Conservation (phyloP, 108 stramenopile genomes). For the Skeletonema grethae region DNA sequence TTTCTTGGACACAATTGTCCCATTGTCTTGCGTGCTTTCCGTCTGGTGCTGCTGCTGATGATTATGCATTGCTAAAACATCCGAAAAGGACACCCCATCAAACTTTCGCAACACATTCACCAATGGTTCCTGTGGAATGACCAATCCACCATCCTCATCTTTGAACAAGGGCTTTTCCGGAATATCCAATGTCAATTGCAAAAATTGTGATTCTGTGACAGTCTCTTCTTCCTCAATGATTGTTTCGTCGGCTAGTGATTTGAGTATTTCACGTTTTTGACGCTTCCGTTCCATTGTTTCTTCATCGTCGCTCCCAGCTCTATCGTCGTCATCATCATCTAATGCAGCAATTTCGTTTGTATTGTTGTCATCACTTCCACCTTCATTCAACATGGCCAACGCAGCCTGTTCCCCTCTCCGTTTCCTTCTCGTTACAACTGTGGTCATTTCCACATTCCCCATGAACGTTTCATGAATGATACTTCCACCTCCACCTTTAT, state of each 20-base stretch:
- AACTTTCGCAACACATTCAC: constrained; percentile 92
- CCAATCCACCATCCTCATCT: constrained; percentile 92
- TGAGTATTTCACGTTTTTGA: constrained; percentile 24
- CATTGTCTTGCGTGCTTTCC: constrained; percentile 15
- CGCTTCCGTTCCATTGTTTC: constrained; percentile 34
- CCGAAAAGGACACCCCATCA: constrained; percentile 88
- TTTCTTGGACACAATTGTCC: constrained; percentile 57
- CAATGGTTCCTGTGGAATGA: constrained; percentile 98
- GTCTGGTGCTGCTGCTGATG: not conserved
- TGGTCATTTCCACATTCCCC: constrained; percentile 88
- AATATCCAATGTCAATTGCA: constrained; percentile 95
- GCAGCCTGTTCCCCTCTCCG: constrained; percentile 36
- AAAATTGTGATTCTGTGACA: constrained; percentile 69
- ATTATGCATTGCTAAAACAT: constrained; percentile 57
- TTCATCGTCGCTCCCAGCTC: constrained; percentile 64
- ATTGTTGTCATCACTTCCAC: constrained; percentile 8
- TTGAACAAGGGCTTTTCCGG: constrained; percentile 98
- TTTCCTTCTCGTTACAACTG: constrained; percentile 48
- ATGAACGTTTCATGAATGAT: constrained; percentile 93
- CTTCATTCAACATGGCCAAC: constrained; percentile 25
- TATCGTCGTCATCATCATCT: constrained; percentile 38
- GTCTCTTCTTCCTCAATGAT: constrained; percentile 59
- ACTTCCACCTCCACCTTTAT: constrained; percentile 42
- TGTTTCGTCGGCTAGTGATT: constrained; percentile 39
- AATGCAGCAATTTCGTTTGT: constrained; percentile 12